Conservation (phyloP, 2,329 filamentous ascomycete species). For the Zymoseptoria passerinii region DNA sequence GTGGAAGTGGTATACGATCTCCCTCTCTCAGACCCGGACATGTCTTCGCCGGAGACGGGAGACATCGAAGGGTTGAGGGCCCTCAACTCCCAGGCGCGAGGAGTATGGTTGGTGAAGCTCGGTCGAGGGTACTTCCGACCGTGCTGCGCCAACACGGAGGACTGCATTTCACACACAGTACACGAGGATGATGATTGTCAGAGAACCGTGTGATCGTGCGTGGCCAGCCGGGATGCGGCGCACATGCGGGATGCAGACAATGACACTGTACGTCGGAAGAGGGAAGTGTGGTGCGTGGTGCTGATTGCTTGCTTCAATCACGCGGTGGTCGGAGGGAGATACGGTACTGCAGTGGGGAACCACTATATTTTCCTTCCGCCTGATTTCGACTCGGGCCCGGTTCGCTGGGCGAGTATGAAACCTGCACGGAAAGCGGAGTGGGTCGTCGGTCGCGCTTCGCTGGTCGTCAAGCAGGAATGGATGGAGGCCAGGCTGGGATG, state of each 20-base stretch:
- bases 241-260: background rate
- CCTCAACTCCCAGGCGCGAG: conserved; percentile 25
- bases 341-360: background rate
- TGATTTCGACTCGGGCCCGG: background rate
- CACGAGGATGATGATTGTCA: background rate
- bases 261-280: background rate
- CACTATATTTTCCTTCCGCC: background rate
- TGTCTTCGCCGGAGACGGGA: conserved; percentile 17
- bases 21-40: conserved; percentile 18
- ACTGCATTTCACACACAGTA: conserved; percentile 25
- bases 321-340: background rate
- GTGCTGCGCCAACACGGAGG: conserved; percentile 23
- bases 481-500: background rate
- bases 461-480: background rate
- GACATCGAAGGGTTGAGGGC: conserved; percentile 21
- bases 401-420: background rate
- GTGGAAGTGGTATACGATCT: conserved; percentile 11
- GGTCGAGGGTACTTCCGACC: conserved; percentile 20
- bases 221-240: background rate
- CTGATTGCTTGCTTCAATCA: background rate
- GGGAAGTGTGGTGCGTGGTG: background rate
- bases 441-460: background rate
- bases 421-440: background rate
- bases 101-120: conserved; percentile 30
- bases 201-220: background rate